Evolutionary conservation across 1,284 basidiomycete genomes (phyloP).

Genomic region (Naganishia sp.): DNA sequence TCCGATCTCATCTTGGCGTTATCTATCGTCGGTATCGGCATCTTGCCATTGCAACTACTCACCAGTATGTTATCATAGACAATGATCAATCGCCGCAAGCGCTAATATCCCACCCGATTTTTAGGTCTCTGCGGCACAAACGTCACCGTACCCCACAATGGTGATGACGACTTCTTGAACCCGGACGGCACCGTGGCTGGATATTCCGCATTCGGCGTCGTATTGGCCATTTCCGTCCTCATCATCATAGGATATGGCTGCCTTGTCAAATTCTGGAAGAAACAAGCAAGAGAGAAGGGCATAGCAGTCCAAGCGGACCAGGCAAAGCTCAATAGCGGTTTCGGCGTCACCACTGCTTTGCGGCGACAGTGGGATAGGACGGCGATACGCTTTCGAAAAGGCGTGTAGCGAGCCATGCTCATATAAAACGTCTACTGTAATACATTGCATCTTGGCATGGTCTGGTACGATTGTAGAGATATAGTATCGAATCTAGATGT

Average conservation of each 20-base stretch:
- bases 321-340: not conserved
- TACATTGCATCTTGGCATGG: too few species aligned
- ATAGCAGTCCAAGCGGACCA: slow-evolving; percentile 10
- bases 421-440: too few species aligned
- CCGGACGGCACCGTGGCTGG: slow-evolving; percentile 42
- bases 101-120: not conserved
- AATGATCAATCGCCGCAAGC: not conserved
- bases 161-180: slow-evolving; percentile 39
- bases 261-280: slow-evolving; percentile 51
- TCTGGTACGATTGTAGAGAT: too few species aligned
- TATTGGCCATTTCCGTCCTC: slow-evolving; percentile 44
- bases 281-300: slow-evolving; percentile 43
- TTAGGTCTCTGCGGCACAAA: slow-evolving; percentile 69
- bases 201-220: slow-evolving; percentile 45
- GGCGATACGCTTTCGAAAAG: slow-evolving; percentile 9
- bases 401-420: not conserved
- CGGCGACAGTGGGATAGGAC: slow-evolving; percentile 15
- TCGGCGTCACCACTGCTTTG: not conserved
- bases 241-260: slow-evolving; percentile 45
- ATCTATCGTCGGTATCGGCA: slow-evolving; percentile 66
- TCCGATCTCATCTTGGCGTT: slow-evolving; percentile 70
- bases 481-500: not conserved
- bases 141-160: slow-evolving; percentile 56
- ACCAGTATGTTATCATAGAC: slow-evolving; percentile 58
- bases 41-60: slow-evolving; percentile 68